These are phyloP conservation scores for Geosiphon pyriformis DNA, from an alignment of 192 early-diverging fungal species.

Conservation along the genomic window DNA sequence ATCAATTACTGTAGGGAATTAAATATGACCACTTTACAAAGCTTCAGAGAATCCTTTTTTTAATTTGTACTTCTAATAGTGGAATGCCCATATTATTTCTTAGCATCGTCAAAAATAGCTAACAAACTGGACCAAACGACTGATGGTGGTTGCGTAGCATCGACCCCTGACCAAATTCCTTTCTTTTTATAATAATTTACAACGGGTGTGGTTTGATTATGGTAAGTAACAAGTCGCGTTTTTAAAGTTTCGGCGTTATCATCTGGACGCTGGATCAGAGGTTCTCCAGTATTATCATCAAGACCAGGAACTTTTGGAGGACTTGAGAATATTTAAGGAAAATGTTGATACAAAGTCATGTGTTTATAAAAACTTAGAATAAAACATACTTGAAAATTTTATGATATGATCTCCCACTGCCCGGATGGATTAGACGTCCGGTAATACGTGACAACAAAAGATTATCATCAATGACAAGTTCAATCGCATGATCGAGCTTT, in stretches of 20 bases:
- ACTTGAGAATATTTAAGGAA: constrained; percentile 21
- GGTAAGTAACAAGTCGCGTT: constrained; percentile 86
- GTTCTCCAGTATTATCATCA: constrained; percentile 97
- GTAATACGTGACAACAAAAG: constrained; percentile 94
- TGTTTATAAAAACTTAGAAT: neutral
- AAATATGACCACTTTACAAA: too few species aligned
- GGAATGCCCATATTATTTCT: too few species aligned
- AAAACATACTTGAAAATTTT: constrained; percentile 70
- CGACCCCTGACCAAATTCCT: constrained; percentile 87
- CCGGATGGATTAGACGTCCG: constrained; percentile 91
- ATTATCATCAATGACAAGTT: constrained; percentile 90
- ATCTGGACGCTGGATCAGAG: constrained; percentile 94
- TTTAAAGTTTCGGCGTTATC: constrained; percentile 91
- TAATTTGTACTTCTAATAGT: too few species aligned
- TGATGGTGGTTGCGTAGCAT: constrained; percentile 85
- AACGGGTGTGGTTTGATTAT: constrained; percentile 77
- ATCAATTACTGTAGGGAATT: too few species aligned
- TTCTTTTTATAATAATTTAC: constrained; percentile 90
- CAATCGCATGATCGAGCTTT: constrained; percentile 81
- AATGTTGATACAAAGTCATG: neutral
- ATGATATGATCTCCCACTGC: constrained; percentile 95
- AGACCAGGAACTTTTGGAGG: constrained; percentile 87
- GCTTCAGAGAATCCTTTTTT: too few species aligned
- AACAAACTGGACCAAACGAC: constrained; percentile 85
- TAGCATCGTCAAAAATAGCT: constrained; percentile 74